Evolutionary conservation across 371 early-diverging fungal genomes (phyloP).

Genomic region (Syncephalastrum contaminatum): DNA sequence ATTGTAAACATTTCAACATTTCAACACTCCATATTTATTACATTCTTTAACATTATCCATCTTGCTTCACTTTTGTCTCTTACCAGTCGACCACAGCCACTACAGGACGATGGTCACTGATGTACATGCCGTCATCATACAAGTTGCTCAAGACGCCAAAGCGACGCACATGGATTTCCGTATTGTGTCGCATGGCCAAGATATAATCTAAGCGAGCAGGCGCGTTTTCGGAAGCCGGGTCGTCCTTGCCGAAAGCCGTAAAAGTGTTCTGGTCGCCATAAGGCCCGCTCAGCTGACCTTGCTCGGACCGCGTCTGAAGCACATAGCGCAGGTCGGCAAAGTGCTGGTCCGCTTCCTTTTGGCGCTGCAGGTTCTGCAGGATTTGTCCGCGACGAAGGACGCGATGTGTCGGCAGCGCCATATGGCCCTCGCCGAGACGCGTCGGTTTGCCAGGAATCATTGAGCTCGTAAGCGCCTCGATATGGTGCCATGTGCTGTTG

Average conservation of each 20-base stretch:
- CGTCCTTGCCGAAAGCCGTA: slow-evolving; percentile 44
- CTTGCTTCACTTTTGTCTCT: neutral
- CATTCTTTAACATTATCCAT: slow-evolving; percentile 4
- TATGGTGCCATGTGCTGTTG: slow-evolving; percentile 28
- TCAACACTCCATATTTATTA: slow-evolving; percentile 1
- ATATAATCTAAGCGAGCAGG: slow-evolving; percentile 45
- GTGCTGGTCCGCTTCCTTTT: slow-evolving; percentile 10
- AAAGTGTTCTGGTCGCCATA: slow-evolving; percentile 44
- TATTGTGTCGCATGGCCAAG: slow-evolving; percentile 23
- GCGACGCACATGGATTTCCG: slow-evolving; percentile 19
- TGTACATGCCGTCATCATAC: slow-evolving; percentile 42
- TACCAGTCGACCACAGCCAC: slow-evolving; percentile 40
- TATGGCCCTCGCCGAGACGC: slow-evolving; percentile 14
- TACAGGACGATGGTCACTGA: slow-evolving; percentile 56
- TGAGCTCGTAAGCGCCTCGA: slow-evolving; percentile 22
- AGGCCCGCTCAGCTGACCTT: slow-evolving; percentile 33
- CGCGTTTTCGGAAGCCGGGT: slow-evolving; percentile 27
- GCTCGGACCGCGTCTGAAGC: slow-evolving; percentile 23
- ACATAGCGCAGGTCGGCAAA: slow-evolving; percentile 39
- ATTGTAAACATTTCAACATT: slow-evolving; percentile 4
- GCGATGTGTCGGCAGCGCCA: slow-evolving; percentile 44
- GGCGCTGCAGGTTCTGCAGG: slow-evolving; percentile 18
- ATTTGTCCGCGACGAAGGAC: slow-evolving; percentile 36
- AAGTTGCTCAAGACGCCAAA: slow-evolving; percentile 38
- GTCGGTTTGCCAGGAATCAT: slow-evolving; percentile 15